Evolutionary conservation across 2,329 filamentous ascomycete species (phyloP).

Genomic region (Sporothrix variecibatus): DNA sequence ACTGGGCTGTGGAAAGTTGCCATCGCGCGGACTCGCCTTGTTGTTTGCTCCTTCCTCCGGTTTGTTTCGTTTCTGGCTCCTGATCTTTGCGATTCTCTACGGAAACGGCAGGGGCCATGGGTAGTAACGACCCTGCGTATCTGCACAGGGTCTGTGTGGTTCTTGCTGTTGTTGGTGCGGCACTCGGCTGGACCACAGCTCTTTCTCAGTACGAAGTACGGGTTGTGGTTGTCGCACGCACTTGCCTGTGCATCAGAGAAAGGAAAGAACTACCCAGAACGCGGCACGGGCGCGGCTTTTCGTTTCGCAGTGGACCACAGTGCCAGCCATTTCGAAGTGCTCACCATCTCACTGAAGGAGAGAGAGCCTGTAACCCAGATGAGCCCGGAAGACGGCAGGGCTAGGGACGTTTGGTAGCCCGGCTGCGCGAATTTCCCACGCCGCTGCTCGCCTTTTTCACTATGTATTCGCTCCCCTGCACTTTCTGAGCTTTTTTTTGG

Average conservation of each 20-base stretch:
- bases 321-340: neutral
- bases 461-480: neutral
- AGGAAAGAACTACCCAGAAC: constrained; percentile 6
- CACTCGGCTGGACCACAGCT: neutral
- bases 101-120: neutral
- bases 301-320: constrained; percentile 2
- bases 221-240: neutral
- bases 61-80: neutral
- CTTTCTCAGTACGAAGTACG: neutral
- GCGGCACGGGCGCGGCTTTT: constrained; percentile 3
- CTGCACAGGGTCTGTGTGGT: neutral
- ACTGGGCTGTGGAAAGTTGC: neutral
- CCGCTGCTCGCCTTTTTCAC: constrained; percentile 3
- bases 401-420: neutral
- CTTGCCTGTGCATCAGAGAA: neutral
- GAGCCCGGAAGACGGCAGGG: constrained; percentile 26
- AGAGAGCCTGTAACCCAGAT: no score
- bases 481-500: neutral
- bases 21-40: neutral
- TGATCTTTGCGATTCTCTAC: neutral
- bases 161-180: neutral
- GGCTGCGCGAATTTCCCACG: constrained; percentile 30
- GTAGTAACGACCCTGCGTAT: neutral
- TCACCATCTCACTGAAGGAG: neutral
- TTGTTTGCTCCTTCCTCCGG: neutral